A percentile compares a stretch with the other conserved stretches of the same genome.
Evolutionary conservation across 805 yeast genomes (phyloP).

Genomic region (Metschnikowia henanensis): DNA sequence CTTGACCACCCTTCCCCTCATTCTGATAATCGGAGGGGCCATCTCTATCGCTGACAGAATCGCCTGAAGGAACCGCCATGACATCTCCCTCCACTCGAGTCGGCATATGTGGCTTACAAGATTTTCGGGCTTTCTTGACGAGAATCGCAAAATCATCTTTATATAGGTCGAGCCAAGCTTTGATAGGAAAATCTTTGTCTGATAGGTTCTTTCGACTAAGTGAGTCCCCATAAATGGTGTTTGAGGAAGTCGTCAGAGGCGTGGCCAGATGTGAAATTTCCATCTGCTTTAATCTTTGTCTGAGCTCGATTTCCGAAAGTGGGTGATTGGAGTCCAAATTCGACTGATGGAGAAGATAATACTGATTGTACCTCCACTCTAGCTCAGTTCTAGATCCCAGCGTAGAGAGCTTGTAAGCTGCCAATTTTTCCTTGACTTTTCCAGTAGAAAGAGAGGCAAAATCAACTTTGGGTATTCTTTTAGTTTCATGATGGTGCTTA

Average conservation of each 20-base stretch:
- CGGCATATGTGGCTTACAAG: constrained; percentile 3
- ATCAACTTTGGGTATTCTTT: constrained; percentile 62
- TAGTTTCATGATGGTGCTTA: constrained; percentile 26
- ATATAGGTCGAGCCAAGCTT: constrained; percentile 43
- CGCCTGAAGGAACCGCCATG: too few relatives aligned
- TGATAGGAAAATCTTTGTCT: constrained; percentile 48
- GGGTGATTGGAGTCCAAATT: constrained; percentile 75
- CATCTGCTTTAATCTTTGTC: constrained; percentile 64
- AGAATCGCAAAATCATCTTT: constrained; percentile 40
- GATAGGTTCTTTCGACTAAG: constrained; percentile 34
- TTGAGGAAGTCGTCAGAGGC: constrained; percentile 9
- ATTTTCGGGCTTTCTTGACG: constrained; percentile 32
- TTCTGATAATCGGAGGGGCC: too few relatives aligned
- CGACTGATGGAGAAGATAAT: constrained; percentile 75
- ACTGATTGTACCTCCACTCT: constrained; percentile 75
- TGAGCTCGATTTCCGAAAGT: constrained; percentile 51
- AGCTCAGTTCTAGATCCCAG: constrained; percentile 63
- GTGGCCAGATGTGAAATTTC: constrained; percentile 48
- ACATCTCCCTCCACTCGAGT: too few relatives aligned
- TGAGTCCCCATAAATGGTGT: constrained; percentile 21
- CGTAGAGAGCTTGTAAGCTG: constrained; percentile 53
- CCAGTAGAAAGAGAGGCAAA: constrained; percentile 57
- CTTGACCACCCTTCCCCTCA: not conserved
- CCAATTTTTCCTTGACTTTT: constrained; percentile 60
- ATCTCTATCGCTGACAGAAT: too few relatives aligned